A percentile compares a stretch with the other conserved stretches of the same genome.
Evolutionary conservation across 2,329 filamentous ascomycete species (phyloP).

Genomic region (Colletotrichum camelliae): DNA sequence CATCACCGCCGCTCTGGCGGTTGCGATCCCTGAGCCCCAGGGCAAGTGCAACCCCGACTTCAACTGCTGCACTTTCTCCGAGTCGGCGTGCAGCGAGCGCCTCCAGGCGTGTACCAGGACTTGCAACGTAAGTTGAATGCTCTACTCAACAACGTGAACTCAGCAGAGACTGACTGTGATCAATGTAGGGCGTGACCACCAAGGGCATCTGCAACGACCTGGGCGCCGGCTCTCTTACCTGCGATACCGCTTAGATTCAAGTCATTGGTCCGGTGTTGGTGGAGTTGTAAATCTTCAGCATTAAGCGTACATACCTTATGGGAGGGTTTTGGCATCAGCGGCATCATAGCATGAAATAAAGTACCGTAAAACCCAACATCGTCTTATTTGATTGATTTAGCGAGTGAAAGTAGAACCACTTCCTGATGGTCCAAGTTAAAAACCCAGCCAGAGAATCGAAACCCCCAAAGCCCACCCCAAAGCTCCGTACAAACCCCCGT

Average conservation of each 20-base stretch:
- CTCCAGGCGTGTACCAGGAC: background rate
- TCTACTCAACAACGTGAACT: background rate
- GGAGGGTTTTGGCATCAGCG: background rate
- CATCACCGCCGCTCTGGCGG: background rate
- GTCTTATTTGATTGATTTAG: background rate
- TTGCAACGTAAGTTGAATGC: background rate
- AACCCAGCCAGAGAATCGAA: background rate
- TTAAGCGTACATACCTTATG: background rate
- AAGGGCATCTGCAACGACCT: background rate
- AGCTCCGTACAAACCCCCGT: accelerated
- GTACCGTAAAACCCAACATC: background rate
- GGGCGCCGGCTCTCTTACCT: background rate
- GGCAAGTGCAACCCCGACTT: background rate
- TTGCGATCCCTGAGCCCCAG: background rate
- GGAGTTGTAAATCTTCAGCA: background rate
- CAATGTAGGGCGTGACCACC: background rate
- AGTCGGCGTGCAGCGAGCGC: background rate
- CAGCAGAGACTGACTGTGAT: background rate
- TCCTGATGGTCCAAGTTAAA: background rate
- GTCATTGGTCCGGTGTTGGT: background rate
- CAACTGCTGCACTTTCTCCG: background rate
- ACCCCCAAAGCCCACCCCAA: background rate
- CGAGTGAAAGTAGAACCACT: background rate
- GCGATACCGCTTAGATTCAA: background rate
- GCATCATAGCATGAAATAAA: background rate